These are phyloP conservation scores for Leccinum ponderosum DNA, from an alignment of 1,284 basidiomycete genomes.

Conservation along the genomic window DNA sequence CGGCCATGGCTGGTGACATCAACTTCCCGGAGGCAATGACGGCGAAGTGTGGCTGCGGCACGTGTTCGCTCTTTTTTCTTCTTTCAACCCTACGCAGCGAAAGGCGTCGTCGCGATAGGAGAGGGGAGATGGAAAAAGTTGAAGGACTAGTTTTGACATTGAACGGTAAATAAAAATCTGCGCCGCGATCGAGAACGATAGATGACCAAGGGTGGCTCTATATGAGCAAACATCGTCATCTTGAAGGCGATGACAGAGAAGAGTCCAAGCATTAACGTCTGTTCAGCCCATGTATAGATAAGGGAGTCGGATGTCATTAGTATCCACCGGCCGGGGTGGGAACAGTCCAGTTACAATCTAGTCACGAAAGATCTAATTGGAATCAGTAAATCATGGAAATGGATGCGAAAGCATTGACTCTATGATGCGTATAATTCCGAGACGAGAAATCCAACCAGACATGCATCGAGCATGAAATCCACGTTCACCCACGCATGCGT, in stretches of 20 bases:
- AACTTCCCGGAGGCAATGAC: conserved; percentile 51
- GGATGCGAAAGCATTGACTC: conserved; percentile 4
- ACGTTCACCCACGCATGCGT: conserved; percentile 90
- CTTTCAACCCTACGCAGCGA: accelerated
- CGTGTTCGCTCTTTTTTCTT: background rate
- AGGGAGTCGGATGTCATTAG: background rate
- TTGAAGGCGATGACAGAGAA: too few species aligned
- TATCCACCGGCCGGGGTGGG: background rate
- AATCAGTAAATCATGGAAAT: background rate
- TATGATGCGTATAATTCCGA: conserved; percentile 51
- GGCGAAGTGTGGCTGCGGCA: conserved; percentile 61
- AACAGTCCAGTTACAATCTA: background rate
- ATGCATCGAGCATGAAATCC: conserved; percentile 91
- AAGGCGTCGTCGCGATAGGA: conserved; percentile 10
- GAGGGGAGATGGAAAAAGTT: conserved; percentile 72
- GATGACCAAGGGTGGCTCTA: background rate
- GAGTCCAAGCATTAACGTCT: background rate
- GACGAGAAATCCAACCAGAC: conserved; percentile 87
- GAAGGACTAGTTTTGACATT: conserved; percentile 32
- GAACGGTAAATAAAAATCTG: background rate
- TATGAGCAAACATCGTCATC: background rate
- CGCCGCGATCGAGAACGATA: background rate
- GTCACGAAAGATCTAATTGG: conserved; percentile 1
- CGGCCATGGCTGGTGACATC: conserved; percentile 61
- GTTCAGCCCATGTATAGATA: background rate